These are phyloP conservation scores for Omphalotus olearius DNA, from an alignment of 1,284 basidiomycete genomes.

Conservation along the genomic window DNA sequence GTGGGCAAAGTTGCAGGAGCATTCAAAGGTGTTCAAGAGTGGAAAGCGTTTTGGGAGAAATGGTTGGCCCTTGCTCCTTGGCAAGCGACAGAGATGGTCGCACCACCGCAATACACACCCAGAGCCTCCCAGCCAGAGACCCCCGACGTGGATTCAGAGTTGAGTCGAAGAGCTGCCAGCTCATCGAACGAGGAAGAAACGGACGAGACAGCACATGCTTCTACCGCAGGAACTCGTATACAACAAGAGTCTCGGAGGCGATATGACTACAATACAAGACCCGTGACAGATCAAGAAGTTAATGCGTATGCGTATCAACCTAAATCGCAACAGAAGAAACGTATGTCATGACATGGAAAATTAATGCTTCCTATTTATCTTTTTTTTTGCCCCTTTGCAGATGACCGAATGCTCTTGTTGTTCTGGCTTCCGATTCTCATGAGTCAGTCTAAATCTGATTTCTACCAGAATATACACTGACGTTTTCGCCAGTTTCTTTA, in stretches of 20 bases:
- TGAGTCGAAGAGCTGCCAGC: slow-evolving; percentile 9
- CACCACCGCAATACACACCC: slow-evolving; percentile 70
- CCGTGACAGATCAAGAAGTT: slow-evolving; percentile 60
- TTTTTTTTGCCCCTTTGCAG: slow-evolving; percentile 33
- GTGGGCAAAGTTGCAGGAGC: slow-evolving; percentile 30
- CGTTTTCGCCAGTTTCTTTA: slow-evolving; percentile 49
- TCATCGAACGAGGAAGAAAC: slow-evolving; percentile 8
- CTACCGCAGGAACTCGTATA: slow-evolving; percentile 15
- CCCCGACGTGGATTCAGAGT: neutral
- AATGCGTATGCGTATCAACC: slow-evolving; percentile 64
- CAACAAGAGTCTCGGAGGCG: slow-evolving; percentile 19
- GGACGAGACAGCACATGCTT: slow-evolving; percentile 16
- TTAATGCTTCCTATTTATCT: slow-evolving; percentile 7
- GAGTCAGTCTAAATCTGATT: slow-evolving; percentile 42
- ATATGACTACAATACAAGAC: slow-evolving; percentile 15
- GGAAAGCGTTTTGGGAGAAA: slow-evolving; percentile 68
- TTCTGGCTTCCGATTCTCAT: slow-evolving; percentile 94
- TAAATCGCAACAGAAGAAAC: slow-evolving; percentile 59
- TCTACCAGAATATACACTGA: slow-evolving; percentile 7
- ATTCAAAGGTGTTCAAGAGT: slow-evolving; percentile 38
- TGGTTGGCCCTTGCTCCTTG: slow-evolving; percentile 55
- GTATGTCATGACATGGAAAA: slow-evolving; percentile 38
- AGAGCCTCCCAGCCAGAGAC: slow-evolving; percentile 26
- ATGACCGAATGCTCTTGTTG: slow-evolving; percentile 87
- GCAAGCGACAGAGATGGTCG: slow-evolving; percentile 45